phyloP scores from a whole-genome alignment of 2,329 filamentous ascomycete genomes.

The Orbilia blumenaviensis region DNA sequence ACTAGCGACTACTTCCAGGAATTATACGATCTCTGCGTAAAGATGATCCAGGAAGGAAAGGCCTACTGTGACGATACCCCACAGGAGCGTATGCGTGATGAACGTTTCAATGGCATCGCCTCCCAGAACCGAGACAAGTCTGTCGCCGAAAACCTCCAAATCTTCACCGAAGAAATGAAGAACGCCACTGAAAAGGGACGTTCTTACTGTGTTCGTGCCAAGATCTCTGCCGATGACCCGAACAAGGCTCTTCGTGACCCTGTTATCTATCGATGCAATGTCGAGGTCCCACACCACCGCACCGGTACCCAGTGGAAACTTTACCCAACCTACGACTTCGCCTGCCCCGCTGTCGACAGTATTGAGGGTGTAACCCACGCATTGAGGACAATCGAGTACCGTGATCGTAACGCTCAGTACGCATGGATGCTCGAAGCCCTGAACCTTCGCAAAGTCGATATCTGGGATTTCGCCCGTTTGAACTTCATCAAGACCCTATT shows the following conservation, averaged over 20 bases:
- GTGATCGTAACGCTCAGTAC: conserved; percentile 85
- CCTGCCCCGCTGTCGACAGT: conserved; percentile 81
- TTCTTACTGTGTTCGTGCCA: conserved; percentile 91
- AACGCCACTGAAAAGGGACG: conserved; percentile 79
- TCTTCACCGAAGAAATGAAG: conserved; percentile 90
- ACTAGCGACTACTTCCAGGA: conserved; percentile 96
- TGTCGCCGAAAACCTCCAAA: conserved; percentile 83
- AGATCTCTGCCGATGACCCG: conserved; percentile 87
- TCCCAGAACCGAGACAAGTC: conserved; percentile 81
- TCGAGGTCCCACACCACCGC: conserved; percentile 72
- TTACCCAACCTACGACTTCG: conserved; percentile 88
- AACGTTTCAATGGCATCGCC: conserved; percentile 84
- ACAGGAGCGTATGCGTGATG: conserved; percentile 73
- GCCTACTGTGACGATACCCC: conserved; percentile 96
- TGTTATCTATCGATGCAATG: conserved; percentile 95
- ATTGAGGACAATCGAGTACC: conserved; percentile 84
- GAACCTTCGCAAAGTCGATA: conserved; percentile 77
- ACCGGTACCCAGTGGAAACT: conserved; percentile 83
- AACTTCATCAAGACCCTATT: conserved; percentile 85
- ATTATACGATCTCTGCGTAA: conserved; percentile 83
- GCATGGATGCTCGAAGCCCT: conserved; percentile 83
- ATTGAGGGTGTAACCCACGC: conserved; percentile 85
- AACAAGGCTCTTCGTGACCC: conserved; percentile 97
- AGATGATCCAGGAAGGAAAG: conserved; percentile 83
- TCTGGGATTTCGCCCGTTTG: conserved; percentile 86